Base-by-base conservation (phyloP, 352 stramenopile genomes). In the Pythium angustatum region DNA sequence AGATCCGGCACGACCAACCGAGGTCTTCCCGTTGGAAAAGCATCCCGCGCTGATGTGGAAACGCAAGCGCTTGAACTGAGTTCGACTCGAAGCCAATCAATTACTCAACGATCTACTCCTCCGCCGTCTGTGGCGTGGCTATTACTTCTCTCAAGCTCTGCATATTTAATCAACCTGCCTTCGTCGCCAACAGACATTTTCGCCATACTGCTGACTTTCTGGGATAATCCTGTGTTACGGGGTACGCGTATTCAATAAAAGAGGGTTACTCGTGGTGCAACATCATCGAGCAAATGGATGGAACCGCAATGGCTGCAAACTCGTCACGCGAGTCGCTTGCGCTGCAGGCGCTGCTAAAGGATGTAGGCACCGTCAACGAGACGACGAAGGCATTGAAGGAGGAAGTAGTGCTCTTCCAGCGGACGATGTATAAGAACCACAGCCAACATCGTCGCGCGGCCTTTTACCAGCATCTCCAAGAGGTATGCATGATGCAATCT, bases 341-440 rank as follows among this genome's bases (percentile, higher is more conserved):
- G 63, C 66, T 75, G 45, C 69, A 76, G 22, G 66, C 68, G 50
- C 66, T 90, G 51, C 48, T 73, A 41, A 66, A 21, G 3, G 76
- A 91, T 55, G 70, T 72, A n/a, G 61, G 71, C 34, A 73, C 67
- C 1, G 62, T 77, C 17, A 66, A 77, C 30, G 70, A 71, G 22
- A 66, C 78, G 9, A 40, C 89, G 14, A 72, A 69, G 21, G 55
- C 80, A 10, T 57, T 95, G 21, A 65, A 64, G 31, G 73, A 90
- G 40, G 87, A 95, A 45, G 69, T 81, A 4, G 51, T 61, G 36
- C 64, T 95, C 12, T 92, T 94, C 57, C 84, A 89, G 63, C 83
- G 82, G 28, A 78, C 60, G 17, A 91, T 96, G 79, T 96, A 96
- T 77, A 96, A 94, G 65, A 96, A 96, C 63, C 81, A 91, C 52